Evolutionary conservation across 176 grass and related monocot species (phyloP), one percentile per base, ranked within the genome.

Genomic region (Hordeum marinum): DNA sequence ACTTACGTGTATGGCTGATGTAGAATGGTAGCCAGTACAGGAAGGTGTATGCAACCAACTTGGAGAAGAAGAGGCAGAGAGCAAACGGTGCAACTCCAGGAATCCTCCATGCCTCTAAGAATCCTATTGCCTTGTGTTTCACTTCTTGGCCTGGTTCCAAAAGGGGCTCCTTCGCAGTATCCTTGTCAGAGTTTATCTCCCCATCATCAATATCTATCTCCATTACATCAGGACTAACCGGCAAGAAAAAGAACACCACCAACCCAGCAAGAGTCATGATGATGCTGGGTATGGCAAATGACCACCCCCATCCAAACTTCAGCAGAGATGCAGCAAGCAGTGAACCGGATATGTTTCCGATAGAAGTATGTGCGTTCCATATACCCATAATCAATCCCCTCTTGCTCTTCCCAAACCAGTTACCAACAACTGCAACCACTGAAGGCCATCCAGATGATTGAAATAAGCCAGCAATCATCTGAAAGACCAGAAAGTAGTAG

Each of bases 21-120:
- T 97, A 97, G 66, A 94, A 97, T 0, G 94, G 94, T 70, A 97
- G 89, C 94, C 94, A 97, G 79, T 97, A 97, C 57, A 97, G 80
- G 87, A 97, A 97, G 67, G 94, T 97, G 66, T 97, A 94, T 1
- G 91, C 94, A 29, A 97, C 94, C 77, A 97, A 59, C 76, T 97
- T 97, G 62, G 94, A 94, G 90, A 97, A 97, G 87, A 97, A 94
- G 78, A 97, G 89, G 75, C 91, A 91, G 60, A 94, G 68, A 55
- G 94, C 94, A 82, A 90, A 97, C 9, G 89, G 91, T 0, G 85
- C 87, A 43, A 97, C 94, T 68, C 94, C 91, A 37, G 94, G 91
- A 61, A 97, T 97, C 65, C 58, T 89, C 89, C 94, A 97, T 31
- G 94, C 94, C 72, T 87, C 85, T 36, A 91, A 79, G 75, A 97